Evolutionary conservation across 78 protist species (phyloP).

Genomic region (Dictyostelium citrinum): DNA sequence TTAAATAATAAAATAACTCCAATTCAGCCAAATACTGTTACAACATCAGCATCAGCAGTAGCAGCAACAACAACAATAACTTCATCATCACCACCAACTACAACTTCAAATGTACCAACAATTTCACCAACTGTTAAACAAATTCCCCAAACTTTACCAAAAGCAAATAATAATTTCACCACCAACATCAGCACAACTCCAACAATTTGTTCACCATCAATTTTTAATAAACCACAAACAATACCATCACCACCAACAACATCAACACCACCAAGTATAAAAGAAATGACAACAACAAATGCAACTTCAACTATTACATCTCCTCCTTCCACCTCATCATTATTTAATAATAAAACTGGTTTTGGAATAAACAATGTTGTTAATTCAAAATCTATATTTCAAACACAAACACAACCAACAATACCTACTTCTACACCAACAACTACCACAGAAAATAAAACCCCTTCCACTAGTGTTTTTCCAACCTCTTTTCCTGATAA

Average conservation of each 20-base stretch:
- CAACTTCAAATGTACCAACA: background rate
- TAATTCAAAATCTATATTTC: background rate
- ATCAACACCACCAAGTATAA: background rate
- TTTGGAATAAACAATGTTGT: background rate
- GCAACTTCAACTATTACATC: background rate
- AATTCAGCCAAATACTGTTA: background rate
- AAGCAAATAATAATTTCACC: background rate
- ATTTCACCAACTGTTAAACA: background rate
- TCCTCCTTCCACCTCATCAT: background rate
- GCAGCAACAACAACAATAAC: background rate
- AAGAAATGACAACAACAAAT: background rate
- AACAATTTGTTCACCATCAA: background rate
- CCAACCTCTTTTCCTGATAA: background rate
- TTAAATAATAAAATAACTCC: background rate
- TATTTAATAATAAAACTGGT: background rate
- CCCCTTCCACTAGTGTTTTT: background rate
- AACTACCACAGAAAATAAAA: background rate
- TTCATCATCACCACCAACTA: background rate
- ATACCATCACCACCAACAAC: background rate
- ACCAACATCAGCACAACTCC: background rate
- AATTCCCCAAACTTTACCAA: background rate
- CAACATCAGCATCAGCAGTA: background rate
- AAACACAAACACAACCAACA: background rate
- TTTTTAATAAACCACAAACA: background rate
- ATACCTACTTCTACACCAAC: background rate